These are phyloP conservation scores for Leccinum variicolor DNA, from an alignment of 768 basidiomycete genomes.

Conservation along the genomic window DNA sequence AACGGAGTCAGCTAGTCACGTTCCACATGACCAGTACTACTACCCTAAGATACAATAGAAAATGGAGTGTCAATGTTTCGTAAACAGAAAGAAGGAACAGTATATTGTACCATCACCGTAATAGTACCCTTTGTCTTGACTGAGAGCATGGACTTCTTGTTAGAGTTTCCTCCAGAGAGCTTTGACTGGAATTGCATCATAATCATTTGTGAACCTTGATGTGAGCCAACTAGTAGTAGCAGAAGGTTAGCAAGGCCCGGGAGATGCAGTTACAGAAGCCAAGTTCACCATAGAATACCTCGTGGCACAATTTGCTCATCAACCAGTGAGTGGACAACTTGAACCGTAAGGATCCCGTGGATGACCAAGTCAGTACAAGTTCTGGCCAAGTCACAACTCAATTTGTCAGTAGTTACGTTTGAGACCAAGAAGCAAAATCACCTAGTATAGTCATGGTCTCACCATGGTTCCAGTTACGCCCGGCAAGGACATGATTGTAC, in stretches of 20 bases:
- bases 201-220: slow-evolving; percentile 53
- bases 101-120: slow-evolving; percentile 63
- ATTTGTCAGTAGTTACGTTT: not conserved
- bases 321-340: slow-evolving; percentile 61
- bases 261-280: not conserved
- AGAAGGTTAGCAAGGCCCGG: slow-evolving; percentile 5
- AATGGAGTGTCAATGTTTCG: slow-evolving; percentile 4
- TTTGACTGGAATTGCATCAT: slow-evolving; percentile 41
- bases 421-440: slow-evolving; percentile 21
- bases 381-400: slow-evolving; percentile 40
- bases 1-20: slow-evolving; percentile 62
- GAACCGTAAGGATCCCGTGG: slow-evolving; percentile 61
- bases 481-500: slow-evolving; percentile 72
- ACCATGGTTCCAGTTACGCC: slow-evolving; percentile 82
- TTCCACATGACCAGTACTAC: slow-evolving; percentile 83
- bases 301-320: slow-evolving; percentile 79
- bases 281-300: slow-evolving; percentile 44
- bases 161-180: slow-evolving; percentile 65
- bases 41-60: slow-evolving; percentile 47
- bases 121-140: slow-evolving; percentile 77
- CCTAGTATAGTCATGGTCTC: slow-evolving; percentile 83
- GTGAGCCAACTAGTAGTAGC: slow-evolving; percentile 68
- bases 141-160: slow-evolving; percentile 62
- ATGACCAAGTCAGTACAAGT: slow-evolving; percentile 66
- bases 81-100: not conserved